phyloP scores from a whole-genome alignment of 768 basidiomycete genomes.

The Fibroporia radiculosa region DNA sequence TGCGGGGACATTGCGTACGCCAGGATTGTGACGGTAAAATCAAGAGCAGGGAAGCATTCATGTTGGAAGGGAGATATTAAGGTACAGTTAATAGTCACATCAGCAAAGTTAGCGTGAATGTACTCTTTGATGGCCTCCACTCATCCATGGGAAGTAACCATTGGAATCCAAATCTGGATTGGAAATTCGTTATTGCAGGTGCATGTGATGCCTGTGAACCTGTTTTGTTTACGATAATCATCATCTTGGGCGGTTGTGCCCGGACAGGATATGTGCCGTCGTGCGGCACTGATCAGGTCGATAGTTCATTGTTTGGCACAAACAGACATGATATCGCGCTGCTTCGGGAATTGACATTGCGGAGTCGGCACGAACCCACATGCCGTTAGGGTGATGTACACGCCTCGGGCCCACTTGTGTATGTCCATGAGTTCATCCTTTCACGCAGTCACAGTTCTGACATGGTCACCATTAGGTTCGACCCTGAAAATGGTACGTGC shows the following conservation, averaged over 20 bases:
- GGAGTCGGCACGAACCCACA: background rate
- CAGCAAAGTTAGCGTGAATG: too few relatives aligned
- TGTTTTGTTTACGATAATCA: constrained; percentile 2
- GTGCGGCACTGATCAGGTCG: background rate
- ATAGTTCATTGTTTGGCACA: background rate
- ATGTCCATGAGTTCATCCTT: background rate
- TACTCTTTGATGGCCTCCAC: too few relatives aligned
- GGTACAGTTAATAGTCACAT: too few relatives aligned
- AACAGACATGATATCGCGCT: background rate
- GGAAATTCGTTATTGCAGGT: background rate
- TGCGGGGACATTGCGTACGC: too few relatives aligned
- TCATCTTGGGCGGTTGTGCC: background rate
- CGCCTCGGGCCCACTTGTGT: background rate
- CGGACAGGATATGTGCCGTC: background rate
- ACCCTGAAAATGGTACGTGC: constrained; percentile 1
- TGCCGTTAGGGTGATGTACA: background rate
- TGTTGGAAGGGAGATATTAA: too few relatives aligned
- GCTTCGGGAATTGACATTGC: background rate
- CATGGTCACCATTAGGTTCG: background rate
- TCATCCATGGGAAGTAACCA: too few relatives aligned
- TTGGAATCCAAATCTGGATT: too few relatives aligned
- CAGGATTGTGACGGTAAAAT: too few relatives aligned
- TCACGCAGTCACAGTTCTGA: constrained; percentile 3
- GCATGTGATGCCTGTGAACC: background rate
- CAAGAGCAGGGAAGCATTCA: too few relatives aligned